Conservation (phyloP, 306 rosid genomes). For the Lathyrus oleraceus region DNA sequence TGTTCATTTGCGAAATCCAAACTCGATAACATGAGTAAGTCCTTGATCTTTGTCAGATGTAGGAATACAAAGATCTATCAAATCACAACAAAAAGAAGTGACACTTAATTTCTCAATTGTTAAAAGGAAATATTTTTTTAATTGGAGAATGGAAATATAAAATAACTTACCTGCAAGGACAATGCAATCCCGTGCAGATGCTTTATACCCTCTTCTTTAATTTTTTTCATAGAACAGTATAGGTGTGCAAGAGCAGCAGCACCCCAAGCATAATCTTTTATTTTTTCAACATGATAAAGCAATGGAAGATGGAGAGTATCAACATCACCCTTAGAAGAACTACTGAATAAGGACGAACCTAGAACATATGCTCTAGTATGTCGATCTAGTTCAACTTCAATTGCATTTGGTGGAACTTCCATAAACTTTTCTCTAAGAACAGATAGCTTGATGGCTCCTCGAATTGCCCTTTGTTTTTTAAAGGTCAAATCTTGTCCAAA, state of each 20-base stretch:
- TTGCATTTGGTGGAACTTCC: neutral
- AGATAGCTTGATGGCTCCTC: neutral
- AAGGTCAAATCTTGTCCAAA: neutral
- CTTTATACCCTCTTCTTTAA: neutral
- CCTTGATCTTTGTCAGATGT: neutral
- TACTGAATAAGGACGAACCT: neutral
- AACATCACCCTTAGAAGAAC: neutral
- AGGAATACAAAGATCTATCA: too few species aligned
- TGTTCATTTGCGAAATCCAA: neutral
- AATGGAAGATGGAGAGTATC: neutral
- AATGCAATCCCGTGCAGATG: neutral
- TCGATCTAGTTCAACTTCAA: neutral
- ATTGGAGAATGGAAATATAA: too few species aligned
- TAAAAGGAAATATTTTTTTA: too few species aligned
- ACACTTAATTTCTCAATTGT: too few species aligned
- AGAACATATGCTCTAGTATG: neutral
- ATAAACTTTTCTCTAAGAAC: neutral
- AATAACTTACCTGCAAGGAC: neutral
- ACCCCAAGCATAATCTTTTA: neutral
- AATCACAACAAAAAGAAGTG: too few species aligned
- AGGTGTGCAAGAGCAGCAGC: neutral
- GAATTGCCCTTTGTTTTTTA: neutral
- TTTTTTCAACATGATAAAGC: neutral
- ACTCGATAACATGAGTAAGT: neutral
- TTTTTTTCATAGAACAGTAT: neutral